Conservation (phyloP, 495 filamentous ascomycete species). For the Staphylotrichum longicolle region DNA sequence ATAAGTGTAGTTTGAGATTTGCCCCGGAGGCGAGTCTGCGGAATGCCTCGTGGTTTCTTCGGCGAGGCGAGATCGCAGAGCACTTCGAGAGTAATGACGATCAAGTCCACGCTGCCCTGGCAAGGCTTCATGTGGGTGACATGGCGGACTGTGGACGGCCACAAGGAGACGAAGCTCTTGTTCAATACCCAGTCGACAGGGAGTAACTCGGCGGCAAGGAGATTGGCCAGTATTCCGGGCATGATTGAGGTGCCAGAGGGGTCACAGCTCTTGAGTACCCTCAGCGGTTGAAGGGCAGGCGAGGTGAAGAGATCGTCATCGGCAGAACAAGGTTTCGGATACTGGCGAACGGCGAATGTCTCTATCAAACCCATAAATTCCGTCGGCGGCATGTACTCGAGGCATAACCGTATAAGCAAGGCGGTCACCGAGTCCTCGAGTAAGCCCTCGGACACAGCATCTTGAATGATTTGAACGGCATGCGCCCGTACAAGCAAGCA, state of each 20-base stretch:
- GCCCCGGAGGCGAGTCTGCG: slow-evolving; percentile 19
- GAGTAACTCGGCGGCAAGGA: slow-evolving; percentile 38
- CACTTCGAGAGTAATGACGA: slow-evolving; percentile 34
- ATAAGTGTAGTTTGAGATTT: slow-evolving; percentile 23
- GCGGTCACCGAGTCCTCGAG: slow-evolving; percentile 41
- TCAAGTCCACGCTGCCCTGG: slow-evolving; percentile 39
- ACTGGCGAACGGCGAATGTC: slow-evolving; percentile 34
- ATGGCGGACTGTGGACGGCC: slow-evolving; percentile 33
- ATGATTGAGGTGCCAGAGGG: slow-evolving; percentile 30
- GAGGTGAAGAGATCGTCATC: slow-evolving; percentile 31
- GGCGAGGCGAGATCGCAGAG: slow-evolving; percentile 32
- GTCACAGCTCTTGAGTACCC: slow-evolving; percentile 31
- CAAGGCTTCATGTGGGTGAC: slow-evolving; percentile 33
- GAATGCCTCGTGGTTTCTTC: slow-evolving; percentile 12
- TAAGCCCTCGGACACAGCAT: slow-evolving; percentile 52
- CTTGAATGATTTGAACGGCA: slow-evolving; percentile 56
- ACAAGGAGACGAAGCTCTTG: slow-evolving; percentile 39
- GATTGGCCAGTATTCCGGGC: slow-evolving; percentile 35
- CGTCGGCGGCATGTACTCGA: slow-evolving; percentile 33
- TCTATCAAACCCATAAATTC: slow-evolving; percentile 46
- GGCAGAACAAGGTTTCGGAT: slow-evolving; percentile 35
- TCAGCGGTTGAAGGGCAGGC: slow-evolving; percentile 31
- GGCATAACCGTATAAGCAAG: slow-evolving; percentile 44
- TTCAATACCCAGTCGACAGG: slow-evolving; percentile 47
- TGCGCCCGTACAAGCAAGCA: slow-evolving; percentile 64